These are phyloP conservation scores for Pichia sp. DNA, from an alignment of 1,139 yeast genomes.

Conservation along the genomic window DNA sequence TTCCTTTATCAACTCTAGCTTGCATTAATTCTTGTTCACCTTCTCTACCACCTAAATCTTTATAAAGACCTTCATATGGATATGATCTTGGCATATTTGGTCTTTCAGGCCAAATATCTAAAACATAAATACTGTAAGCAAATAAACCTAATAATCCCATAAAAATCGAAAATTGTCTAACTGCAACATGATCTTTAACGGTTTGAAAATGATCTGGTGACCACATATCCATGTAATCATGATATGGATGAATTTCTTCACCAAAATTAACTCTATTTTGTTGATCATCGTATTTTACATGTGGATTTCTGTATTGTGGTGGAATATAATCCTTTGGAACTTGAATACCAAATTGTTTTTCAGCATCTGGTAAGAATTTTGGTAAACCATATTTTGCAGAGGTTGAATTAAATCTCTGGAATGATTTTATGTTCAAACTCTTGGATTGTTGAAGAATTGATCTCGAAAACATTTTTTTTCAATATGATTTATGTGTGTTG, in stretches of 20 bases:
- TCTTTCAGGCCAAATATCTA: constrained; percentile 63
- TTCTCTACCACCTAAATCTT: constrained; percentile 59
- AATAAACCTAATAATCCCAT: constrained; percentile 51
- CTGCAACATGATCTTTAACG: constrained; percentile 57
- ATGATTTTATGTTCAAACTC: constrained; percentile 2
- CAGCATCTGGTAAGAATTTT: constrained; percentile 26
- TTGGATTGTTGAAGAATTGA: constrained; percentile 4
- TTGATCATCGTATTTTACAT: constrained; percentile 69
- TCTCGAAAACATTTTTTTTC: constrained; percentile 11
- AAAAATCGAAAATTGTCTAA: constrained; percentile 44
- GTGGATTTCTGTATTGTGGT: constrained; percentile 58
- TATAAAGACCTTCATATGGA: constrained; percentile 71
- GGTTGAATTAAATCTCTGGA: constrained; percentile 15
- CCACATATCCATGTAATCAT: constrained; percentile 78
- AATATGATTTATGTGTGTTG: not conserved
- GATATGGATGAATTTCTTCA: constrained; percentile 66
- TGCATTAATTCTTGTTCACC: constrained; percentile 39
- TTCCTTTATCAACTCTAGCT: constrained; percentile 32
- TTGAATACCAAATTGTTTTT: constrained; percentile 33
- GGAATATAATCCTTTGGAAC: constrained; percentile 47
- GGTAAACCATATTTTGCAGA: constrained; percentile 23
- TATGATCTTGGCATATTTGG: constrained; percentile 73
- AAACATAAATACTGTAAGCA: constrained; percentile 39
- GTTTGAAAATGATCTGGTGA: constrained; percentile 70
- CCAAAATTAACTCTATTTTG: constrained; percentile 75